These are phyloP conservation scores for Sideroxylon spinosum DNA, from an alignment of 179 eudicot species.

Conservation along the genomic window DNA sequence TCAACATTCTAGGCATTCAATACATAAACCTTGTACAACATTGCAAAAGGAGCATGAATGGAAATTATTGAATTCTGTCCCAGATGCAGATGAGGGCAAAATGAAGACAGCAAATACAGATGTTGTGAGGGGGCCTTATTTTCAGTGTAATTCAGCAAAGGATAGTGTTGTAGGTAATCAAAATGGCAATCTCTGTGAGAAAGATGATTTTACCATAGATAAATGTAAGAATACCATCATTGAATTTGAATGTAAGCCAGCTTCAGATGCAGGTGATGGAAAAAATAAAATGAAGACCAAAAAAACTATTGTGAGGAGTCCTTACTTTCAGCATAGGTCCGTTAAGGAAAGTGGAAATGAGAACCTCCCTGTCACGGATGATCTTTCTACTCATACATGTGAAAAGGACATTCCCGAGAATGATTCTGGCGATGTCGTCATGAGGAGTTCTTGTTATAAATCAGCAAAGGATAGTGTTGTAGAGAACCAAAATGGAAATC, in stretches of 20 bases:
- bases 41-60: slow-evolving; percentile 32
- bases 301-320: slow-evolving; percentile 35
- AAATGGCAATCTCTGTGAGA: slow-evolving; percentile 18
- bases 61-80: slow-evolving; percentile 25
- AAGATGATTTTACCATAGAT: slow-evolving; percentile 5
- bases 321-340: slow-evolving; percentile 46
- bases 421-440: slow-evolving; percentile 18
- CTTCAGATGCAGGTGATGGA: slow-evolving; percentile 20
- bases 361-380: slow-evolving; percentile 16
- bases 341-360: slow-evolving; percentile 25
- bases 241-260: slow-evolving; percentile 23
- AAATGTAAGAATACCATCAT: slow-evolving; percentile 8
- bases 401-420: slow-evolving; percentile 23
- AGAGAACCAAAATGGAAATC: slow-evolving; percentile 21
- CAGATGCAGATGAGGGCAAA: slow-evolving; percentile 20
- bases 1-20: slow-evolving; percentile 32
- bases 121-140: slow-evolving; percentile 33
- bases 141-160: slow-evolving; percentile 15
- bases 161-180: slow-evolving; percentile 19
- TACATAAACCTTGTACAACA: slow-evolving; percentile 48
- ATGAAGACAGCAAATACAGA: slow-evolving; percentile 20
- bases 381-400: slow-evolving; percentile 17
- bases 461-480: slow-evolving; percentile 19
- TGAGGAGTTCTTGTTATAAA: slow-evolving; percentile 37
- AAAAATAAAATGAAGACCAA: slow-evolving; percentile 20